Base-by-base conservation (phyloP, 768 basidiomycete species). In the Cystoderma amianthinum region DNA sequence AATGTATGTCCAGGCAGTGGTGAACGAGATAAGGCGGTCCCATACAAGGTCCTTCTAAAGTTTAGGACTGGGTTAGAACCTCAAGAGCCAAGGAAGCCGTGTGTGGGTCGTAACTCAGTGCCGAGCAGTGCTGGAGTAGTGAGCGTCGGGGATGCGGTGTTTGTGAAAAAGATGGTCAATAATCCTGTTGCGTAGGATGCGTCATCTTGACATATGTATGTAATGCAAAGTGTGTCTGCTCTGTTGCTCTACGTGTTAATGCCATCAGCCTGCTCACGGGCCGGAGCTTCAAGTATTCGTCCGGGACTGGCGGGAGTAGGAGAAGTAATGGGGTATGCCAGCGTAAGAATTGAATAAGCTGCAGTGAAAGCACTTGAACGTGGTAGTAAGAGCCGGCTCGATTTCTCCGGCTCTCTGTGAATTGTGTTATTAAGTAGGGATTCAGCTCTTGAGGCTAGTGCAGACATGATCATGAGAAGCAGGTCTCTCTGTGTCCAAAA, bases 41-140 rank as follows among this genome's bases (percentile, higher is more conserved):
- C 86, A 3, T 85, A 66, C 61, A 86, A 89, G 59, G 73, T 79
- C 5, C 53, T 87, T 7, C 80, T 79, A 74, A 85, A 82, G 63
- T 81, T 84, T 57, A 74, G 85, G 25, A 74, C 57, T 21, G 78
- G 80, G 13, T 41, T 82, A 38, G 76, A 84, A 53, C 72, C 74
- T 0, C 52, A 44, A 16, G 49, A 64, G 1, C 67, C 66, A 44
- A 59, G 64, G 60, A 71, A 68, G 48, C 68, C 85, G 1, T 87
- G 82, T 50, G 65, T 89, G 24, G 85, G 85, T 2, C 74, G 74
- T 50, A 83, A 88, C 52, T 82, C 66, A 0, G 69, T 80, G 15
- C 68, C 78, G 9, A 56, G 55, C 4, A 71, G 58, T 2, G 56
- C 50, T 24, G 85, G 86, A 0, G 60, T 67, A 16, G 60, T 84